A percentile compares a stretch with the other conserved stretches of the same genome.
These are phyloP conservation scores for Pseudozyma sp. DNA, from an alignment of 1,284 basidiomycete species.

Conservation along the genomic window DNA sequence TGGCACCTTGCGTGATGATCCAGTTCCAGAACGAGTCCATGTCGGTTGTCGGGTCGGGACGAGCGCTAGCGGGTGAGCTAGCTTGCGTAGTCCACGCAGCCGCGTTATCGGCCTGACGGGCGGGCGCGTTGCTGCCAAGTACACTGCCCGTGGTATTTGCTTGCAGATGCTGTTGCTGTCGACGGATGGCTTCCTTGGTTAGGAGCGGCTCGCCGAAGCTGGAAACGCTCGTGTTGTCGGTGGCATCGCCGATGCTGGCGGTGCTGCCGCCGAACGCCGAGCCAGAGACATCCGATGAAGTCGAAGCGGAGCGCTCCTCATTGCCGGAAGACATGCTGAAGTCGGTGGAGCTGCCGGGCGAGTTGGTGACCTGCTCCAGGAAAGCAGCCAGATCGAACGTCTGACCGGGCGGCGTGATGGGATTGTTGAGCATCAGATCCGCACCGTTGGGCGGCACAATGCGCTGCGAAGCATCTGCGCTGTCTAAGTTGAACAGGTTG, in stretches of 20 bases:
- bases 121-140: neutral
- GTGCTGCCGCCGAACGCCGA: constrained; percentile 24
- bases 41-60: constrained; percentile 21
- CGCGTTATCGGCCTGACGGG: neutral
- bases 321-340: constrained; percentile 34
- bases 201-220: constrained; percentile 36
- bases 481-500: constrained; percentile 33
- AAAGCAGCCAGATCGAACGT: constrained; percentile 52
- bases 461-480: constrained; percentile 21
- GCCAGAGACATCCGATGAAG: constrained; percentile 32
- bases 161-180: constrained; percentile 40
- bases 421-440: constrained; percentile 46
- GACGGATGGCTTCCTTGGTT: constrained; percentile 37
- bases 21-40: constrained; percentile 63
- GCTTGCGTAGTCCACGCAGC: constrained; percentile 21
- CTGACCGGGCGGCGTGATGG: constrained; percentile 47
- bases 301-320: constrained; percentile 32
- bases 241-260: constrained; percentile 19
- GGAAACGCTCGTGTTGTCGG: constrained; percentile 41
- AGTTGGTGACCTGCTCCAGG: constrained; percentile 53
- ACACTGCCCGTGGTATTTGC: neutral
- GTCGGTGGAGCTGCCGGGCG: constrained; percentile 48
- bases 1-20: constrained; percentile 58
- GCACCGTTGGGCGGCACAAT: constrained; percentile 49
- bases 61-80: constrained; percentile 14